Evolutionary conservation across 2,329 filamentous ascomycete species (phyloP).

Genomic region (Diaporthe velutina): DNA sequence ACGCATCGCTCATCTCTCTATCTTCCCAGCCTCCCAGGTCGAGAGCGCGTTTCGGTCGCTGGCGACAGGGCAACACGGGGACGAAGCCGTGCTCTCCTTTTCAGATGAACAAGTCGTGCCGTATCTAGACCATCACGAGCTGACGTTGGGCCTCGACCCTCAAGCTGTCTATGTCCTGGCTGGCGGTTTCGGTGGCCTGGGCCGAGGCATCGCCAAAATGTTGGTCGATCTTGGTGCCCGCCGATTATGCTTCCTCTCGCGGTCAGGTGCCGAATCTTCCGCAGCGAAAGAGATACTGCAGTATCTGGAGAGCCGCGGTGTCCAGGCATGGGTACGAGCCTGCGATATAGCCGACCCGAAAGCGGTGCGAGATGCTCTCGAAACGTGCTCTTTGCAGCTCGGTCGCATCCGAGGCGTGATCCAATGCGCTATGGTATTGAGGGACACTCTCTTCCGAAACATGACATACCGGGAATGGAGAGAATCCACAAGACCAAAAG

Average conservation of each 20-base stretch:
- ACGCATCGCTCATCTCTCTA: not conserved
- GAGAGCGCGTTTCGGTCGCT: not conserved
- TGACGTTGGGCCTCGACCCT: not conserved
- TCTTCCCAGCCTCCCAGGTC: not conserved
- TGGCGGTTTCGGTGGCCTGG: not conserved
- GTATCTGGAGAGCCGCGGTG: not conserved
- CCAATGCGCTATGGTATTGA: not conserved
- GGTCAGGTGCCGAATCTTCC: not conserved
- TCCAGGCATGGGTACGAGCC: not conserved
- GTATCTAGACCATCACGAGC: not conserved
- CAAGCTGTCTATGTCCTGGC: not conserved
- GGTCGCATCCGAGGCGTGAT: not conserved
- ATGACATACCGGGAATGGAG: slow-evolving; percentile 18
- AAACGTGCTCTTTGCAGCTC: not conserved
- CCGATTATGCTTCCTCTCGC: not conserved
- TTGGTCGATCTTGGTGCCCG: not conserved
- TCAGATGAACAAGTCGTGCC: not conserved
- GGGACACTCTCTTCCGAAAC: slow-evolving; percentile 9
- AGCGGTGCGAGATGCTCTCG: not conserved
- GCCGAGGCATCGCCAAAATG: not conserved
- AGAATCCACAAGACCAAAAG: not conserved
- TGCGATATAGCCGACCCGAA: not conserved
- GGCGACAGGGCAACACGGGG: not conserved
- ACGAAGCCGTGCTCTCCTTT: not conserved
- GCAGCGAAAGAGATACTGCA: not conserved